A percentile compares a stretch with the other conserved stretches of the same genome.
phyloP scores from a whole-genome alignment of 139 green algal species.

The Medakamo hakoo region DNA sequence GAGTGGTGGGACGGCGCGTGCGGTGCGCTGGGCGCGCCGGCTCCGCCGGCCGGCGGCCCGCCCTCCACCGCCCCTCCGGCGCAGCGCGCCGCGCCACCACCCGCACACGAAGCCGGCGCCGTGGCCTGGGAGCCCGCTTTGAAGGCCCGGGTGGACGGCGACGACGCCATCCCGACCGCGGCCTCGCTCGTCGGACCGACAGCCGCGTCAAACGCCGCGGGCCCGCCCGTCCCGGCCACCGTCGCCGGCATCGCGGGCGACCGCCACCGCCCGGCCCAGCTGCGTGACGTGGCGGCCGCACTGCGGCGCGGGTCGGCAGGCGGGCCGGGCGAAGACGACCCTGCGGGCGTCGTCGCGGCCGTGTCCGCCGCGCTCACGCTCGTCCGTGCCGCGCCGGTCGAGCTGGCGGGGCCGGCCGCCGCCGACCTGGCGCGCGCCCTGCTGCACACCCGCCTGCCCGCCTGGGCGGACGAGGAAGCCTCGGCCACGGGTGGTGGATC shows the following conservation, averaged over 20 bases:
- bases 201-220: too few species aligned
- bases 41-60: too few species aligned
- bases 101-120: not conserved
- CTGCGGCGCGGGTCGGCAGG: not conserved
- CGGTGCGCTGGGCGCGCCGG: not conserved
- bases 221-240: too few species aligned
- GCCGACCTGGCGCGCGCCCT: conserved; percentile 34
- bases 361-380: not conserved
- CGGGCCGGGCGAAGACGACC: too few species aligned
- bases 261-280: not conserved
- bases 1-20: not conserved
- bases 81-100: too few species aligned
- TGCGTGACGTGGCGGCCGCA: not conserved
- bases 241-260: not conserved
- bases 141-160: too few species aligned
- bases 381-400: not conserved
- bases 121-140: too few species aligned
- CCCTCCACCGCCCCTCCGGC: too few species aligned
- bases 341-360: not conserved
- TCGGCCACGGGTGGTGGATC: not conserved
- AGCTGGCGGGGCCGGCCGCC: not conserved
- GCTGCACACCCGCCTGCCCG: conserved; percentile 39
- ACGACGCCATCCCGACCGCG: not conserved
- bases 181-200: too few species aligned
- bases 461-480: conserved; percentile 32